These are phyloP conservation scores for Glycyrrhiza uralensis DNA, from an alignment of 306 rosid species.

Conservation along the genomic window DNA sequence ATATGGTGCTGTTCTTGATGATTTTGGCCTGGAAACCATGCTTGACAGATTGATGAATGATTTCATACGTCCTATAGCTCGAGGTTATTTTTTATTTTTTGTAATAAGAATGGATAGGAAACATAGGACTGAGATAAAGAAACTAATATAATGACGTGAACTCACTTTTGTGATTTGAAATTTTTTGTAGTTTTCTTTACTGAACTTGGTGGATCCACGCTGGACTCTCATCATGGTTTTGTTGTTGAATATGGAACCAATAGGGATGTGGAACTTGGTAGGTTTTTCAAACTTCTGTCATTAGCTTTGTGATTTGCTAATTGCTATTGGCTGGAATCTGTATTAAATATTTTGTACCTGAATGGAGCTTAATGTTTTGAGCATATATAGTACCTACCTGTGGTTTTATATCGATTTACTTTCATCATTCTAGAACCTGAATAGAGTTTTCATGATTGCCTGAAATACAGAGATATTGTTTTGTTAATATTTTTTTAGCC, in stretches of 20 bases:
- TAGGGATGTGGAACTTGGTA: slow-evolving; percentile 91
- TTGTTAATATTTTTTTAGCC: neutral
- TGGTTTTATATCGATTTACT: neutral
- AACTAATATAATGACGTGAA: neutral
- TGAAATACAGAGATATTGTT: neutral
- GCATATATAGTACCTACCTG: neutral
- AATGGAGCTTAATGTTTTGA: slow-evolving; percentile 4
- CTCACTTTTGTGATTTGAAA: slow-evolving; percentile 30
- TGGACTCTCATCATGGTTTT: slow-evolving; percentile 97
- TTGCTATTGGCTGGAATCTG: neutral
- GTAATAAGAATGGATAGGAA: slow-evolving; percentile 11
- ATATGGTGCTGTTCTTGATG: slow-evolving; percentile 95
- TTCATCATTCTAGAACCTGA: neutral
- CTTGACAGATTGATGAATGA: slow-evolving; percentile 73
- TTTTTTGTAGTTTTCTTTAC: slow-evolving; percentile 72
- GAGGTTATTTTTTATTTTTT: slow-evolving; percentile 40
- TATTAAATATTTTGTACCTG: neutral
- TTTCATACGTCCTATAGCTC: slow-evolving; percentile 70
- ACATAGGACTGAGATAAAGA: slow-evolving; percentile 3
- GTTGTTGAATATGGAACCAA: slow-evolving; percentile 88
- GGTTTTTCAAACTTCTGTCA: slow-evolving; percentile 29
- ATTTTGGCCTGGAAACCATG: slow-evolving; percentile 86
- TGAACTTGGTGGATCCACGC: slow-evolving; percentile 84
- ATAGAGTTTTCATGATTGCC: neutral
- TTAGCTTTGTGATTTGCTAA: neutral